Evolutionary conservation across 1,284 basidiomycete genomes (phyloP).

Genomic region (Naganishia liquefaciens): DNA sequence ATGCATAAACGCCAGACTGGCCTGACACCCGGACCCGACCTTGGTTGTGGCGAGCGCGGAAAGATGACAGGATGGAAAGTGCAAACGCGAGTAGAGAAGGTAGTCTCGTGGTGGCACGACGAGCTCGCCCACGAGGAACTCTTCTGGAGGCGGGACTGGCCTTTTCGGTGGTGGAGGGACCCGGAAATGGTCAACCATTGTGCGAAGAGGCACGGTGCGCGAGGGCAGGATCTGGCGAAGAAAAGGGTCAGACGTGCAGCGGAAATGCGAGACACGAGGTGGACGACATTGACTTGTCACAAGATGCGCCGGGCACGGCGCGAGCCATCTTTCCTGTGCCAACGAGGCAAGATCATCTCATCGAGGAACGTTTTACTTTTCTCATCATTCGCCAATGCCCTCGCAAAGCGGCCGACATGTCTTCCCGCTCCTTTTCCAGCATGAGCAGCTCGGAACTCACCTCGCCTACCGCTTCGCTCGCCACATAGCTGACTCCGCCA

Average conservation of each 20-base stretch:
- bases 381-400: too few relatives aligned
- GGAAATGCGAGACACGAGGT: too few relatives aligned
- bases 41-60: constrained; percentile 87
- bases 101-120: constrained; percentile 40
- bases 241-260: constrained; percentile 2
- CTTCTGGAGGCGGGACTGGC: constrained; percentile 72
- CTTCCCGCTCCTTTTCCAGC: too few relatives aligned
- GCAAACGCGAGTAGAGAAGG: constrained; percentile 87
- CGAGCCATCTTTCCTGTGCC: too few relatives aligned
- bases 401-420: too few relatives aligned
- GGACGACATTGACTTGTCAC: too few relatives aligned
- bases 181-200: constrained; percentile 81
- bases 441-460: not conserved
- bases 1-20: constrained; percentile 50
- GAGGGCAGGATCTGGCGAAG: constrained; percentile 58
- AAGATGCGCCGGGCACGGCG: too few relatives aligned
- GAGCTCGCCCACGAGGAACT: constrained; percentile 68
- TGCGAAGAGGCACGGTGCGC: constrained; percentile 75
- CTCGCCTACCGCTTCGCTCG: constrained; percentile 65
- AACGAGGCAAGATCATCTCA: too few relatives aligned
- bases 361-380: too few relatives aligned
- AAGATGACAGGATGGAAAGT: constrained; percentile 81
- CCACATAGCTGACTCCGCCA: constrained; percentile 91
- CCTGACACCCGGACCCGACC: constrained; percentile 58
- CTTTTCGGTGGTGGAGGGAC: constrained; percentile 73